These are phyloP conservation scores for Hortaea sp. DNA, from an alignment of 2,329 filamentous ascomycete genomes.

Conservation along the genomic window DNA sequence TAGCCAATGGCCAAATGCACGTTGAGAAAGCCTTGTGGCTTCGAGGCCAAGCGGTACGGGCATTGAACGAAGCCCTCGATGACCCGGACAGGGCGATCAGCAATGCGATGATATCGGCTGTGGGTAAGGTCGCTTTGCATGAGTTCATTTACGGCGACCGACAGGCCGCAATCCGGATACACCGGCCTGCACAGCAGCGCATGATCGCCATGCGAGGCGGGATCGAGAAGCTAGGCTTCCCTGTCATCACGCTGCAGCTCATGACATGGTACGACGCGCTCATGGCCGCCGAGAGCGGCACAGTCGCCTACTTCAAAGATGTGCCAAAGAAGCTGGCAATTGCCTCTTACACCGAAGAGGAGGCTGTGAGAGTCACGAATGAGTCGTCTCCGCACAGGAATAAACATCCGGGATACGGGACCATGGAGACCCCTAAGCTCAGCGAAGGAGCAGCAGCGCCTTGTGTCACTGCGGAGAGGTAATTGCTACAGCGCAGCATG, in stretches of 20 bases:
- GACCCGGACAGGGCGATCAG: conserved; percentile 11
- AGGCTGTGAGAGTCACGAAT: conserved; percentile 6
- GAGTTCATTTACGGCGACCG: conserved; percentile 16
- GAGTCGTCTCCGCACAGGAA: conserved; percentile 3
- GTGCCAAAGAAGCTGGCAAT: conserved; percentile 1
- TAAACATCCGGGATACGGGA: conserved; percentile 4
- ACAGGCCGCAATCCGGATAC: conserved; percentile 9
- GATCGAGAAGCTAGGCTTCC: conserved; percentile 3
- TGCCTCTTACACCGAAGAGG: conserved; percentile 1
- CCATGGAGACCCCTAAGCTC: neutral
- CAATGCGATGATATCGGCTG: conserved; percentile 14
- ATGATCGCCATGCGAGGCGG: conserved; percentile 10
- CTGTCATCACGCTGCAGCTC: conserved; percentile 4
- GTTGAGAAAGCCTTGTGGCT: conserved; percentile 8
- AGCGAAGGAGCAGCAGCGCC: too few relatives aligned
- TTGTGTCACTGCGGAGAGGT: too few relatives aligned
- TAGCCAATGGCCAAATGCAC: conserved; percentile 3
- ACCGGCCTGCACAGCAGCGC: conserved; percentile 11
- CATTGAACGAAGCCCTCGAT: conserved; percentile 14
- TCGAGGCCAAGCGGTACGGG: conserved; percentile 2
- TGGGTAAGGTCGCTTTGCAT: conserved; percentile 16
- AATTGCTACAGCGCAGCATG: too few relatives aligned
- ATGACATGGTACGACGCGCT: conserved; percentile 8
- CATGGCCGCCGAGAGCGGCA: conserved; percentile 7
- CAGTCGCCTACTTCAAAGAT: conserved; percentile 4